Evolutionary conservation across 83 land plant genomes (phyloP).

Genomic region (Diphasiastrum complanatum): DNA sequence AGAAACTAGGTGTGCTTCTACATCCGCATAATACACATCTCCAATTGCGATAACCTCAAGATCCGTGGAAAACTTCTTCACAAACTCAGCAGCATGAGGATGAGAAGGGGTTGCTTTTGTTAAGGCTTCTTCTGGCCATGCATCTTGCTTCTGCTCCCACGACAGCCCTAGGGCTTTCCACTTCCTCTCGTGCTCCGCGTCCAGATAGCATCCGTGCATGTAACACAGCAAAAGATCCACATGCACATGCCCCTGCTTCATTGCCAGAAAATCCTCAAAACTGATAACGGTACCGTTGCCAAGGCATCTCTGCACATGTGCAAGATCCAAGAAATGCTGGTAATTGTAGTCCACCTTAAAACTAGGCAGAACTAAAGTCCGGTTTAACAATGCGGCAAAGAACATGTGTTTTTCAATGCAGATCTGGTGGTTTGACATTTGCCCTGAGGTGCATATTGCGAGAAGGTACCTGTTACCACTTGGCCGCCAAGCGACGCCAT

Average conservation of each 20-base stretch:
- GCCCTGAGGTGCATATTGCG: conserved; percentile 77
- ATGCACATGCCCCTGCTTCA: conserved; percentile 39
- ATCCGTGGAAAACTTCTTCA: conserved; percentile 43
- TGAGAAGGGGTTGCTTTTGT: conserved; percentile 30
- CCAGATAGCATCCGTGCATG: conserved; percentile 67
- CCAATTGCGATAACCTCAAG: conserved; percentile 78
- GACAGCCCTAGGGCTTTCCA: conserved; percentile 57
- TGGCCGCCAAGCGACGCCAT: conserved; percentile 62
- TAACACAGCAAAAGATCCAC: conserved; percentile 65
- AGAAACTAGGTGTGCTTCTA: conserved; percentile 65
- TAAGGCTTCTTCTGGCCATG: conserved; percentile 59
- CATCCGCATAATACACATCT: conserved; percentile 77
- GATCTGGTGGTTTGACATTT: conserved; percentile 87
- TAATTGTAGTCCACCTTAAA: conserved; percentile 64
- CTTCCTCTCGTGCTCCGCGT: conserved; percentile 62
- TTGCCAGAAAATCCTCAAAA: conserved; percentile 53
- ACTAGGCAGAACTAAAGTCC: conserved; percentile 76
- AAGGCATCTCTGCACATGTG: conserved; percentile 60
- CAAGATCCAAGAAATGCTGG: conserved; percentile 52
- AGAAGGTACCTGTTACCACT: conserved; percentile 45
- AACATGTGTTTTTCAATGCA: conserved; percentile 94
- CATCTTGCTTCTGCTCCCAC: conserved; percentile 49
- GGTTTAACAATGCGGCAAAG: conserved; percentile 61
- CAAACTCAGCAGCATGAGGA: conserved; percentile 47
- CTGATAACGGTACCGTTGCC: conserved; percentile 54